Evolutionary conservation across 140 eudicot species (phyloP).

Genomic region (Bidens hawaiensis): DNA sequence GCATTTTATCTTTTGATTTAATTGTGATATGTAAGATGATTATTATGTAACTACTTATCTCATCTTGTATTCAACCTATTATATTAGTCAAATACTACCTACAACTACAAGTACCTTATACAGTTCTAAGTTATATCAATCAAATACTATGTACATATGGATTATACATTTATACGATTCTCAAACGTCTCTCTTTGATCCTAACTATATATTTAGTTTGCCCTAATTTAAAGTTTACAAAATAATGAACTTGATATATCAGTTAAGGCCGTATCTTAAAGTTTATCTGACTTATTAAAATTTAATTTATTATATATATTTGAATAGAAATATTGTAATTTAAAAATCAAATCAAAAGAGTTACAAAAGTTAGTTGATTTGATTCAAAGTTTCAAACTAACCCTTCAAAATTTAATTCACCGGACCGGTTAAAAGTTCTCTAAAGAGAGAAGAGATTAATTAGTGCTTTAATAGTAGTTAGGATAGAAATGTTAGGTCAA

Average conservation of each 20-base stretch:
- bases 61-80: neutral
- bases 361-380: neutral
- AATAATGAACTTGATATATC: neutral
- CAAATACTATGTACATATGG: no score
- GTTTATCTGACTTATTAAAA: neutral
- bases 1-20: no score
- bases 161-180: no score
- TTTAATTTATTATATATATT: no score
- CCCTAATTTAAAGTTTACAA: neutral
- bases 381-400: neutral
- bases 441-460: neutral
- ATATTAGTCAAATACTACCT: neutral
- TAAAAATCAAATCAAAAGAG: neutral
- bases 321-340: no score
- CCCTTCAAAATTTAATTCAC: neutral
- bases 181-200: no score
- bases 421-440: neutral
- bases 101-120: neutral
- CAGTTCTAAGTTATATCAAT: neutral
- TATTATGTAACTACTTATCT: neutral
- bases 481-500: constrained; percentile 36
- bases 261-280: neutral
- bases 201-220: no score
- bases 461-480: constrained; percentile 23
- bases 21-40: neutral